Conservation (phyloP, 441 rosid species). For the Bocquillonia castaneifolia region DNA sequence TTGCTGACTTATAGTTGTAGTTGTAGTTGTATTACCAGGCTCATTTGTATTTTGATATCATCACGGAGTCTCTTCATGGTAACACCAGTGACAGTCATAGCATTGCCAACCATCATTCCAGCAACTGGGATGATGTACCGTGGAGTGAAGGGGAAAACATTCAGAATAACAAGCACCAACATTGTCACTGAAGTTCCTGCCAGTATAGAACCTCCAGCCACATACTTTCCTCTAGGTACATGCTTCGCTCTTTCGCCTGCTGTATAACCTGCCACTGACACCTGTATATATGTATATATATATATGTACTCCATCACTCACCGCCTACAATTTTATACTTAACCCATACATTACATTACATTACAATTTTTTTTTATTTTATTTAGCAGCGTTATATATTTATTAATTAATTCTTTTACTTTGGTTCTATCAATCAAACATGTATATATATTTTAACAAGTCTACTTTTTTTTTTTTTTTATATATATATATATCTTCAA, state of each 20-base stretch:
- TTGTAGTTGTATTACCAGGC: slow-evolving; percentile 33
- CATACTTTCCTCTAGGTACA: slow-evolving; percentile 63
- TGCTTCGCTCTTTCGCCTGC: slow-evolving; percentile 84
- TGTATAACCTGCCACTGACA: slow-evolving; percentile 69
- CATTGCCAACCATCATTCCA: slow-evolving; percentile 93
- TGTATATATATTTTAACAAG: no score
- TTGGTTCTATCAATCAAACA: no score
- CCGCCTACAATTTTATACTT: no score
- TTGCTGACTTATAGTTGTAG: no score
- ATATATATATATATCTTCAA: no score
- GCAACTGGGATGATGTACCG: slow-evolving; percentile 78
- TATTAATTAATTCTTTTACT: no score
- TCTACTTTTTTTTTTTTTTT: no score
- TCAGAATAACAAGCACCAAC: slow-evolving; percentile 56
- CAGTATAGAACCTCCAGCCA: slow-evolving; percentile 75
- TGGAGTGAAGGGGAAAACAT: slow-evolving; percentile 88
- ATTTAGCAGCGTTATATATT: no score
- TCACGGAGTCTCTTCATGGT: slow-evolving; percentile 83
- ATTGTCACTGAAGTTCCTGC: slow-evolving; percentile 65
- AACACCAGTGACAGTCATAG: slow-evolving; percentile 85
- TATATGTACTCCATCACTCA: no score
- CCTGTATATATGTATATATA: slow-evolving; percentile 28
- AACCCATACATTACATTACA: no score
- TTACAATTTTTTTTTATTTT: no score
- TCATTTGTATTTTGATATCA: slow-evolving; percentile 69